Evolutionary conservation across 176 grass and related monocot genomes (phyloP).

Genomic region (Raddia guianensis): DNA sequence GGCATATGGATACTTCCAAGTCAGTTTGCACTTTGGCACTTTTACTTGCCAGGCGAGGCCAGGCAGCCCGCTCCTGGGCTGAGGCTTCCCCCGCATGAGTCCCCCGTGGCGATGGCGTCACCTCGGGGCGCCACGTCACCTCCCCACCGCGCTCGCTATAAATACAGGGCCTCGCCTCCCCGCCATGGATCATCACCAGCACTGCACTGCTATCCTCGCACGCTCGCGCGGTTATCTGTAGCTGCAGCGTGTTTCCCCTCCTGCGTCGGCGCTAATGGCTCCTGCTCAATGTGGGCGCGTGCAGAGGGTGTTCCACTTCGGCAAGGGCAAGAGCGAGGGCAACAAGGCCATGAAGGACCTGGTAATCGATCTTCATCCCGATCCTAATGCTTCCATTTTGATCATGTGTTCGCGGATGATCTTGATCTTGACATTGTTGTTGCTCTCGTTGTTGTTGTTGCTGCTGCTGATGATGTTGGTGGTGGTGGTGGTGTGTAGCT

Average conservation of each 20-base stretch:
- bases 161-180: background rate
- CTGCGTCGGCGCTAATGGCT: constrained; percentile 56
- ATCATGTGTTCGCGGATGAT: too few relatives aligned
- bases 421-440: too few relatives aligned
- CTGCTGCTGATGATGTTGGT: too few relatives aligned
- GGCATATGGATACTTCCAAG: background rate
- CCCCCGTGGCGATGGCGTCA: constrained; percentile 10
- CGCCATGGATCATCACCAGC: constrained; percentile 11
- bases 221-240: background rate
- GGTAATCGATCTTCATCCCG: constrained; percentile 40
- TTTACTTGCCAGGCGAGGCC: background rate
- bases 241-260: background rate
- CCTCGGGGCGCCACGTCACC: too few relatives aligned
- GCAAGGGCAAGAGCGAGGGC: constrained; percentile 98
- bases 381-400: too few relatives aligned
- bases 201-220: too few relatives aligned
- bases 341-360: constrained; percentile 92
- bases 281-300: constrained; percentile 36
- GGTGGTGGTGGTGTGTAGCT: constrained; percentile 41
- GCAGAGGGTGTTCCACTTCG: constrained; percentile 96
- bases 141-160: constrained; percentile 11
- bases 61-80: background rate
- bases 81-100: background rate
- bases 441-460: too few relatives aligned
- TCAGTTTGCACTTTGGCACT: too few relatives aligned